A percentile compares a stretch with the other conserved stretches of the same genome.
phyloP scores from a whole-genome alignment of 306 rosid genomes.

The Casuarina equisetifolia region DNA sequence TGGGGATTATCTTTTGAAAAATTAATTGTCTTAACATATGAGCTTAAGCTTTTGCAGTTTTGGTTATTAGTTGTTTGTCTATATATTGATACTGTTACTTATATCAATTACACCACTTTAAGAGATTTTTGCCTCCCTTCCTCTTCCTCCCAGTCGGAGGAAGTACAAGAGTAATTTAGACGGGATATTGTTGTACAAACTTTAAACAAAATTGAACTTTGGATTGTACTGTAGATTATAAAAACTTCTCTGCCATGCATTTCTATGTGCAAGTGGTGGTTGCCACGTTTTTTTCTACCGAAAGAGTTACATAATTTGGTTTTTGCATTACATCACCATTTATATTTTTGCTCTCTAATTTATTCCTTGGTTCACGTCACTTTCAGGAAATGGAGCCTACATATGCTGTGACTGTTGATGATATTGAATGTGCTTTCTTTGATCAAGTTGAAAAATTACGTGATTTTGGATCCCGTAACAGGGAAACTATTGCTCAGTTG shows the following conservation, averaged over 20 bases:
- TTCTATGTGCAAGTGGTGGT: background rate
- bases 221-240: background rate
- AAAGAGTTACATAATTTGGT: background rate
- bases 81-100: background rate
- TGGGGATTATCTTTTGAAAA: background rate
- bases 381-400: constrained; percentile 71
- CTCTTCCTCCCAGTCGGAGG: background rate
- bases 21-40: background rate
- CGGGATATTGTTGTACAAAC: background rate
- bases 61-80: background rate
- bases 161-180: background rate
- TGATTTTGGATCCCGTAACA: constrained; percentile 66
- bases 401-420: constrained; percentile 61
- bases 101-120: background rate
- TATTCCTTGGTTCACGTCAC: background rate
- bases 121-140: background rate
- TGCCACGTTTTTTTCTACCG: background rate
- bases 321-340: background rate
- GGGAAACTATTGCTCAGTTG: constrained; percentile 73
- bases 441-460: constrained; percentile 71
- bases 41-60: background rate
- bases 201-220: background rate
- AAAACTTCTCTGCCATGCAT: background rate
- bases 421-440: constrained; percentile 69
- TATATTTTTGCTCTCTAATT: background rate